Conservation (phyloP, 2,329 filamentous ascomycete genomes). For the Pseudocercospora crystallina region DNA sequence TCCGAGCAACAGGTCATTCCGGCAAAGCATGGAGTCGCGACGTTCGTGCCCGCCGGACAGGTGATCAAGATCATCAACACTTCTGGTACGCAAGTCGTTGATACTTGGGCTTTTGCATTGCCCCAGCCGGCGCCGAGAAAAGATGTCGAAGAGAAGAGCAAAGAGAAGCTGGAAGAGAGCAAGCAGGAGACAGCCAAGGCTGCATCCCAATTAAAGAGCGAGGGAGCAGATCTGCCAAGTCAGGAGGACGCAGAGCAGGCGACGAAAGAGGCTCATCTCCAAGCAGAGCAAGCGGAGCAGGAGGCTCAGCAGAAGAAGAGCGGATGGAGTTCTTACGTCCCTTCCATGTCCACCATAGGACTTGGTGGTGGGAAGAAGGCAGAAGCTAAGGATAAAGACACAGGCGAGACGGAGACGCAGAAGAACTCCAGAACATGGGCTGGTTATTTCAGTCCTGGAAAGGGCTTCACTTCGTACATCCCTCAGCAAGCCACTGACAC, state of each 20-base stretch:
- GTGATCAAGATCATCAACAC: constrained; percentile 53
- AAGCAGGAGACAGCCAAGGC: constrained; percentile 23
- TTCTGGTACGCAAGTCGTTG: constrained; percentile 51
- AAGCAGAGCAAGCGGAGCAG: constrained; percentile 20
- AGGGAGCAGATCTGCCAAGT: constrained; percentile 30
- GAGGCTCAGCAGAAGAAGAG: constrained; percentile 27
- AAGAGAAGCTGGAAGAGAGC: constrained; percentile 20
- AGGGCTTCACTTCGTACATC: constrained; percentile 50
- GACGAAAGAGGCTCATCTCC: constrained; percentile 21
- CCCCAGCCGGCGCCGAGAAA: constrained; percentile 42
- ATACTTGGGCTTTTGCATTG: constrained; percentile 52
- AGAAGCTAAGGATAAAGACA: constrained; percentile 19
- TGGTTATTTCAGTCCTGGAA: constrained; percentile 49
- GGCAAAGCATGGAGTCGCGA: constrained; percentile 51
- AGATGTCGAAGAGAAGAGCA: constrained; percentile 18
- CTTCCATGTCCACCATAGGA: constrained; percentile 21
- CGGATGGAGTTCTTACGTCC: constrained; percentile 35
- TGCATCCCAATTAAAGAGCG: constrained; percentile 30
- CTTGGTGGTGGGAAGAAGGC: constrained; percentile 24
- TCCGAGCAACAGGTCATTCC: constrained; percentile 45
- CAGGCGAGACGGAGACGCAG: constrained; percentile 33
- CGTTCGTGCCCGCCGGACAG: constrained; percentile 50
- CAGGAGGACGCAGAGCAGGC: constrained; percentile 38
- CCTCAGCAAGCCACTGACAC: constrained; percentile 42
- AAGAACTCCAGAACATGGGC: constrained; percentile 45